phyloP scores from a whole-genome alignment of 2,329 filamentous ascomycete genomes.

The Talaromyces atroroseus region DNA sequence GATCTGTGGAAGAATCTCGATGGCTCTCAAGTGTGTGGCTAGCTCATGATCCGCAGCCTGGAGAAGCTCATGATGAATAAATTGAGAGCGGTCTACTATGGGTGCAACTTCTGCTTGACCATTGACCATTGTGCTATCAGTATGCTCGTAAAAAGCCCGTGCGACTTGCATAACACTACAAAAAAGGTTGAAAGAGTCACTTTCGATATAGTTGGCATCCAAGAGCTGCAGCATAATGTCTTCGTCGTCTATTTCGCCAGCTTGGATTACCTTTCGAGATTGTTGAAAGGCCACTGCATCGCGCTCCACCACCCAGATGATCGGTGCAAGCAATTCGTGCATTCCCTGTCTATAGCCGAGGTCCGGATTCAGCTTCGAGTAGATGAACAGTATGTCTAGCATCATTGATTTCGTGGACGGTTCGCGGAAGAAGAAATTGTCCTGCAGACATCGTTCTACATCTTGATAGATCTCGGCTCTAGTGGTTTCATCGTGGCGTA shows the following conservation, averaged over 20 bases:
- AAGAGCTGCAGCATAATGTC: slow-evolving; percentile 60
- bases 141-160: slow-evolving; percentile 79
- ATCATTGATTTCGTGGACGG: slow-evolving; percentile 72
- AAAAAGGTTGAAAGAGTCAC: slow-evolving; percentile 85
- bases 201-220: slow-evolving; percentile 71
- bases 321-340: slow-evolving; percentile 89
- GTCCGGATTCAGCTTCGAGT: slow-evolving; percentile 84
- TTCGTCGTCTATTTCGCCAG: slow-evolving; percentile 37
- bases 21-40: slow-evolving; percentile 68
- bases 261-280: slow-evolving; percentile 27
- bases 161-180: slow-evolving; percentile 81
- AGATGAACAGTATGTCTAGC: slow-evolving; percentile 85
- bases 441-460: slow-evolving; percentile 83
- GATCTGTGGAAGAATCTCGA: slow-evolving; percentile 92
- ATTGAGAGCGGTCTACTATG: slow-evolving; percentile 79
- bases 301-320: slow-evolving; percentile 75
- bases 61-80: slow-evolving; percentile 79
- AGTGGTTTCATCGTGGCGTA: slow-evolving; percentile 76
- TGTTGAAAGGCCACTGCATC: slow-evolving; percentile 62
- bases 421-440: slow-evolving; percentile 84
- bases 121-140: slow-evolving; percentile 40
- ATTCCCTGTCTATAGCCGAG: slow-evolving; percentile 96
- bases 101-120: slow-evolving; percentile 51
- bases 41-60: slow-evolving; percentile 77
- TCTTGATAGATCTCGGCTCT: slow-evolving; percentile 90